phyloP scores from a whole-genome alignment of 352 stramenopile species.

The Globisporangium splendens region DNA sequence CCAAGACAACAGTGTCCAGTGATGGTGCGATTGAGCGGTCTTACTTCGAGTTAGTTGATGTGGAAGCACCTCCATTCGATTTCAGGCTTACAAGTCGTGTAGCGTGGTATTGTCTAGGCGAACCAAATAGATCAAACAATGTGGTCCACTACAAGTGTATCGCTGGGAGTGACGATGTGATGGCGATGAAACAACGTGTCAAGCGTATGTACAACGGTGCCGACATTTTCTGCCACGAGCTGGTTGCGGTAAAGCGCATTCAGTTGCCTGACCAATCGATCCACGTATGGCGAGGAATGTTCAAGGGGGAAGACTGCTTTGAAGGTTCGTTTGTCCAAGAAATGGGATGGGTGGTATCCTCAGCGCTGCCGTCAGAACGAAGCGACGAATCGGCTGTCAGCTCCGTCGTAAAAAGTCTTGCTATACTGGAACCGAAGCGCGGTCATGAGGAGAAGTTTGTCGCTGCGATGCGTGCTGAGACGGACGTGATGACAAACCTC shows the following conservation, averaged over 20 bases:
- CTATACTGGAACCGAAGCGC: background rate
- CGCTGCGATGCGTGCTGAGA: background rate
- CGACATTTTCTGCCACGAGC: constrained; percentile 1
- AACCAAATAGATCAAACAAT: background rate
- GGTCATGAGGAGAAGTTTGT: background rate
- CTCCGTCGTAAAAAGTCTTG: too few relatives aligned
- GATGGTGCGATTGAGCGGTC: background rate
- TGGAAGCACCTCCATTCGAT: constrained; percentile 4
- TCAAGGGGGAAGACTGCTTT: constrained; percentile 9
- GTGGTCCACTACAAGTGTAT: background rate
- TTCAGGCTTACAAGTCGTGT: background rate
- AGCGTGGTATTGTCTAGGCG: background rate
- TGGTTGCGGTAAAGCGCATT: constrained; percentile 4
- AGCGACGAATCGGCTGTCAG: background rate
- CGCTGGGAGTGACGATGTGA: constrained; percentile 5
- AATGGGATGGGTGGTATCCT: background rate
- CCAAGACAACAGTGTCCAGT: background rate
- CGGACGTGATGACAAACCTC: constrained; percentile 4
- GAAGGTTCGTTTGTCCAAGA: constrained; percentile 9
- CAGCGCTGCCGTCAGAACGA: background rate
- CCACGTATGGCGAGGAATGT: constrained; percentile 9
- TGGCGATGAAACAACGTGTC: constrained; percentile 5
- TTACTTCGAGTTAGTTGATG: constrained; percentile 10
- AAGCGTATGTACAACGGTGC: background rate
- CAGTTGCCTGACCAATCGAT: background rate